Evolutionary conservation across 108 stramenopile species (phyloP).

Genomic region (Stephanodiscus minutulus): DNA sequence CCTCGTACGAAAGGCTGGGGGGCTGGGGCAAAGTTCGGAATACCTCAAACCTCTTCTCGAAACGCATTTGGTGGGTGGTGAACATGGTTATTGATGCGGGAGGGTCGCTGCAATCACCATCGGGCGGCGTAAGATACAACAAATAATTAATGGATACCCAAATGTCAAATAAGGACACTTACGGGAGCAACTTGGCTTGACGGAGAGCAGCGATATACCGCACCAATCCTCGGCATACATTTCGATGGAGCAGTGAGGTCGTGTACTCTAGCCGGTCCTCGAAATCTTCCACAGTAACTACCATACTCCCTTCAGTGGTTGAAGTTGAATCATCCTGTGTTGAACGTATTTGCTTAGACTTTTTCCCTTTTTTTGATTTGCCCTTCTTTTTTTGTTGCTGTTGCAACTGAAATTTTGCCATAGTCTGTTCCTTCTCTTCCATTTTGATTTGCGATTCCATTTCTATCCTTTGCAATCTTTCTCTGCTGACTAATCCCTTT

Average conservation of each 20-base stretch:
- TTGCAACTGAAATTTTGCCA: constrained; percentile 11
- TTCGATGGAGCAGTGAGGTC: constrained; percentile 52
- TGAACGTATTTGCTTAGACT: constrained; percentile 9
- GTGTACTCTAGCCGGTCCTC: constrained; percentile 67
- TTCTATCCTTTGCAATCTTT: constrained; percentile 27
- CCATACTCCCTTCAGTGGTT: constrained; percentile 10
- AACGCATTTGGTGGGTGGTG: constrained; percentile 61
- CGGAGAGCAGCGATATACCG: constrained; percentile 65
- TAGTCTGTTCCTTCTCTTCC: constrained; percentile 30
- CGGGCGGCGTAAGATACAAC: not conserved
- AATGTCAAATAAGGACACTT: not conserved
- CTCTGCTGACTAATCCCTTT: constrained; percentile 47
- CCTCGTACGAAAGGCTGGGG: constrained; percentile 65
- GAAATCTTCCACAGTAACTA: constrained; percentile 49
- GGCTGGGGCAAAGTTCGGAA: constrained; percentile 69
- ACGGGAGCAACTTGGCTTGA: constrained; percentile 62
- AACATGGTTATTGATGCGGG: constrained; percentile 46
- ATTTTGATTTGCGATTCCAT: constrained; percentile 33
- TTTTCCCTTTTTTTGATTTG: constrained; percentile 40
- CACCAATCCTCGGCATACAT: constrained; percentile 72
- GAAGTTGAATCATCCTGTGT: not conserved
- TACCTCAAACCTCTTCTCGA: constrained; percentile 72
- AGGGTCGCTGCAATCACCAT: constrained; percentile 12
- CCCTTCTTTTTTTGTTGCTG: constrained; percentile 32
- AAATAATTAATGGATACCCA: not conserved